These are phyloP conservation scores for Hypoxylon sp. DNA, from an alignment of 2,329 filamentous ascomycete genomes.

Conservation along the genomic window DNA sequence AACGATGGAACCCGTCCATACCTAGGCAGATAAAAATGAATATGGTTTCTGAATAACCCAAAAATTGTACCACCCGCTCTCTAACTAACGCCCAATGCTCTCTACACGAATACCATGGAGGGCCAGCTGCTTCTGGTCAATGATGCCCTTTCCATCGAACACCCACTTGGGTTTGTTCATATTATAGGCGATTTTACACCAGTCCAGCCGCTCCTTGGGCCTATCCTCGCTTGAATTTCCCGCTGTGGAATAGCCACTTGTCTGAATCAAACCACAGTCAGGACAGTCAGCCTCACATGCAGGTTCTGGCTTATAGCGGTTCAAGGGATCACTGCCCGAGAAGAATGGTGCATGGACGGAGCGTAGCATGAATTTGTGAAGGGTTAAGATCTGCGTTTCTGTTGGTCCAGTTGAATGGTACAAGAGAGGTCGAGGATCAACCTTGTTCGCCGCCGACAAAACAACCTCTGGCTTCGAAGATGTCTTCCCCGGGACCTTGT, in stretches of 20 bases:
- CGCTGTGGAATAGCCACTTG: slow-evolving; percentile 59
- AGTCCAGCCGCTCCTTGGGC: slow-evolving; percentile 66
- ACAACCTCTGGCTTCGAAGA: not conserved
- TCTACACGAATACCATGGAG: slow-evolving; percentile 68
- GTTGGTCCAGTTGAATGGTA: slow-evolving; percentile 56
- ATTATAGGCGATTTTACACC: slow-evolving; percentile 63
- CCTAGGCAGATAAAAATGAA: not conserved
- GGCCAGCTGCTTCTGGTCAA: slow-evolving; percentile 64
- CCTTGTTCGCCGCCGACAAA: slow-evolving; percentile 3
- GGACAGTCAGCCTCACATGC: slow-evolving; percentile 63
- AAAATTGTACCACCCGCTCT: not conserved
- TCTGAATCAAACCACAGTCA: slow-evolving; percentile 64
- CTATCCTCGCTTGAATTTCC: slow-evolving; percentile 63
- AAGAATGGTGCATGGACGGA: slow-evolving; percentile 43
- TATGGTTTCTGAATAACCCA: not conserved
- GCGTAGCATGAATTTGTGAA: slow-evolving; percentile 64
- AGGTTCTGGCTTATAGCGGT: slow-evolving; percentile 63
- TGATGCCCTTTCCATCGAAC: slow-evolving; percentile 70
- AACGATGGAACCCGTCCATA: not conserved
- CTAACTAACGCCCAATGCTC: slow-evolving; percentile 60
- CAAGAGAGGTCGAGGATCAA: slow-evolving; percentile 65
- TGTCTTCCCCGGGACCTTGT: not conserved
- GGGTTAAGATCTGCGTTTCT: slow-evolving; percentile 63
- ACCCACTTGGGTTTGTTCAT: slow-evolving; percentile 70
- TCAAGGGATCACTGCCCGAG: slow-evolving; percentile 61